Base-by-base conservation (phyloP, 257 asterid species). In the Lavandula angustifolia region DNA sequence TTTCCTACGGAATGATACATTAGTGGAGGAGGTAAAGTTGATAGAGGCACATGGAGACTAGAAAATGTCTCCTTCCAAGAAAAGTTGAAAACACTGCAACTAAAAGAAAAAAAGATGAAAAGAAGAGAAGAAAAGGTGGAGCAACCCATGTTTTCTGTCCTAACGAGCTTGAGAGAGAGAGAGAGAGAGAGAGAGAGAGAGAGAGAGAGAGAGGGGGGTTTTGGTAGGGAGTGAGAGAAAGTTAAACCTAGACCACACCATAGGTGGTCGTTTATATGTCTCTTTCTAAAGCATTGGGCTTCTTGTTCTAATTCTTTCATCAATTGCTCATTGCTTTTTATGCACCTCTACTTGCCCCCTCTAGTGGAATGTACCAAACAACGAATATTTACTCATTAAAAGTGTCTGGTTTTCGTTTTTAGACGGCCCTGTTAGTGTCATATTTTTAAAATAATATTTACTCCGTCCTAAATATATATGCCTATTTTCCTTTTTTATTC, bases 61-160 rank as follows among this genome's bases (percentile, higher is more conserved):
- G 72, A 78, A 82, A 82, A 68, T 80, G 85, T 69, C 75, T 64
- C 50, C 81, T 82, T 82, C 85, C 68, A 55, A 82, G 50, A 82
- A 84, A 82, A 84, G 84, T 78, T 73, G 29, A 74, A 60, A 51
- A 73, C 77, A 60, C 64, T 73, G 64, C 44, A 63, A 76, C 88
- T 86, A 78, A 82, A 78, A 74, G 71, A 18, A 76, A 68, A 68
- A 79, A 86, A 81, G 78, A 61, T 71, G 70, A 72, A 69, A 74
- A 57, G 55, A 60, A 72, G 73, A 76, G 72, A 66, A 75, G 60
- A 34, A 16, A 67, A 61, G 22, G 73, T 73, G 57, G 75, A 71
- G 68, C 81, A 80, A 65, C 85, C 90, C 94, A 81, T 77, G 86
- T 82, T 73, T 76, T 81, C 27, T 66, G 70, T 72, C 87, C 60